phyloP scores from a whole-genome alignment of 2,329 filamentous ascomycete genomes.

The Penicillium sp. region DNA sequence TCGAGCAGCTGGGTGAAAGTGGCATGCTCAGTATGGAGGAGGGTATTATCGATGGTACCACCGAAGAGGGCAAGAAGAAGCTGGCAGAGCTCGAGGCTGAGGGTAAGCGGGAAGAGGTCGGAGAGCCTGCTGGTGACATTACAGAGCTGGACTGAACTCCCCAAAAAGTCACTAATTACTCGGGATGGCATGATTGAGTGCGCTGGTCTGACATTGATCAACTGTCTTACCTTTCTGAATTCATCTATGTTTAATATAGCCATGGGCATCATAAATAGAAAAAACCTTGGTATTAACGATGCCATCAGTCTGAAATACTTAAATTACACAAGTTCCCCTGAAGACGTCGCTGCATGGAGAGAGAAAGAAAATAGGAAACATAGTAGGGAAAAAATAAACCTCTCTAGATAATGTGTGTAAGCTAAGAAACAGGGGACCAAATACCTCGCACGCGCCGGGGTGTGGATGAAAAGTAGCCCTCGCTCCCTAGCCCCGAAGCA shows the following conservation, averaged over 20 bases:
- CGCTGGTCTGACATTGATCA: neutral
- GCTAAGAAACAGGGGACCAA: conserved; percentile 7
- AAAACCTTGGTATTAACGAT: conserved; percentile 25
- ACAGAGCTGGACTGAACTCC: conserved; percentile 34
- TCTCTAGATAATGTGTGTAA: conserved; percentile 8
- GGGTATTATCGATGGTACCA: conserved; percentile 92
- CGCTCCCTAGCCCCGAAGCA: neutral
- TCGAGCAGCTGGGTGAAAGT: conserved; percentile 76
- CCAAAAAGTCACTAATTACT: neutral
- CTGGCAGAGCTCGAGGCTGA: conserved; percentile 72
- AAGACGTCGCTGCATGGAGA: conserved; percentile 24
- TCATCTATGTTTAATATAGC: neutral
- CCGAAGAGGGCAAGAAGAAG: conserved; percentile 76
- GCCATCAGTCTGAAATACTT: conserved; percentile 24
- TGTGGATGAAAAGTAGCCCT: conserved; percentile 6
- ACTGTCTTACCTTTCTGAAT: neutral
- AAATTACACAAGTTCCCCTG: conserved; percentile 26
- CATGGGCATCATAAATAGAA: neutral
- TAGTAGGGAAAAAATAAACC: conserved; percentile 1
- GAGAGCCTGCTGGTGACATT: conserved; percentile 53
- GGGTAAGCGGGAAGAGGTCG: conserved; percentile 41
- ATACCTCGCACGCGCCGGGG: conserved; percentile 2
- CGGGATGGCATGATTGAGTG: neutral
- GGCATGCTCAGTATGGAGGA: conserved; percentile 89
- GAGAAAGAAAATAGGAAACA: conserved; percentile 10